phyloP scores from a whole-genome alignment of 768 basidiomycete genomes.

The Suillus subaureus region DNA sequence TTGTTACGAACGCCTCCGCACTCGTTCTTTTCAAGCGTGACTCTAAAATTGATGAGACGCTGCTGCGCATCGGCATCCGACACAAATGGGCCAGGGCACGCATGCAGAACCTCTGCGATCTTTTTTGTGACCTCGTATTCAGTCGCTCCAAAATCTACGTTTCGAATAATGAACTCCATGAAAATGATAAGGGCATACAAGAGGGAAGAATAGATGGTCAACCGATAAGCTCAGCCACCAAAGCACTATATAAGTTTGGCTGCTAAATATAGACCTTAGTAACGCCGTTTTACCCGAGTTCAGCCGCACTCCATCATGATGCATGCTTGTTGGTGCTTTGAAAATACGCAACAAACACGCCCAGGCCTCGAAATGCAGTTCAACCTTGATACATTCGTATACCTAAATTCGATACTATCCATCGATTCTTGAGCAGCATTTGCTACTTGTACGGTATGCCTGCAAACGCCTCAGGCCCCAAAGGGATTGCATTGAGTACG shows the following conservation, averaged over 20 bases:
- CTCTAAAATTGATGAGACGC: constrained; percentile 57
- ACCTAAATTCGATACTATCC: background rate
- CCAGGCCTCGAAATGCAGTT: too few species aligned
- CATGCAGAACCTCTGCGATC: constrained; percentile 59
- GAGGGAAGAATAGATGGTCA: background rate
- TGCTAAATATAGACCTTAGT: constrained; percentile 2
- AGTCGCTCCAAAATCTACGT: constrained; percentile 41
- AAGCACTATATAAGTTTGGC: background rate
- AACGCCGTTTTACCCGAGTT: too few species aligned
- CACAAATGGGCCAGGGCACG: constrained; percentile 30
- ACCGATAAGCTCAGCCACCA: constrained; percentile 5
- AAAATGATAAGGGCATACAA: background rate
- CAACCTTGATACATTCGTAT: too few species aligned
- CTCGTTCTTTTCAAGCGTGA: constrained; percentile 51
- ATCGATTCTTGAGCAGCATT: background rate
- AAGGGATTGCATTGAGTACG: background rate
- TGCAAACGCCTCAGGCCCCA: constrained; percentile 12
- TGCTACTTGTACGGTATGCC: constrained; percentile 34
- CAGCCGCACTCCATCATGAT: too few species aligned
- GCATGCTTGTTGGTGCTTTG: too few species aligned
- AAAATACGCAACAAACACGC: too few species aligned
- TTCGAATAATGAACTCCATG: constrained; percentile 43
- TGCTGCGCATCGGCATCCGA: constrained; percentile 17
- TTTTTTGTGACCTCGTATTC: constrained; percentile 58
- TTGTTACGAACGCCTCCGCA: constrained; percentile 59